A percentile compares a stretch with the other conserved stretches of the same genome.
Evolutionary conservation across 352 stramenopile genomes (phyloP).

Genomic region (Globisporangium radiosum): DNA sequence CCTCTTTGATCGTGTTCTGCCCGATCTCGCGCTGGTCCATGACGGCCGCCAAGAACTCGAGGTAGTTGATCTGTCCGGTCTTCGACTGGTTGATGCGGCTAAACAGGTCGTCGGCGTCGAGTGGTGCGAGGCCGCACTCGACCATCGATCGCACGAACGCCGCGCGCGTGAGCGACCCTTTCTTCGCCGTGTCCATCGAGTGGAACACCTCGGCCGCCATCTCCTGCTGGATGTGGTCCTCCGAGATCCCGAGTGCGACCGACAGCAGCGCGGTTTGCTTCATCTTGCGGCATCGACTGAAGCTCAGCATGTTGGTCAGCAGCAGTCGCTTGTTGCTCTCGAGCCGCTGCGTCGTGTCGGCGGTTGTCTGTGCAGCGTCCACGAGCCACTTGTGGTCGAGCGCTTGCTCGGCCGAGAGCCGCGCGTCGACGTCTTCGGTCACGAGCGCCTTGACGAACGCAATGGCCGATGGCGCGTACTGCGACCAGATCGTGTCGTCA

Average conservation of each 20-base stretch:
- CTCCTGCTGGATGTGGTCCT: constrained; percentile 67
- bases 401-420: constrained; percentile 57
- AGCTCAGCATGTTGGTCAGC: constrained; percentile 73
- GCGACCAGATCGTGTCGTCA: constrained; percentile 55
- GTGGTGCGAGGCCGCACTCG: constrained; percentile 68
- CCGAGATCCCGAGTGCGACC: constrained; percentile 62
- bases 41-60: constrained; percentile 94
- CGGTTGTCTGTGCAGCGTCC: constrained; percentile 14
- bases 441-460: constrained; percentile 79
- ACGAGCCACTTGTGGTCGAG: constrained; percentile 62
- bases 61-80: constrained; percentile 88
- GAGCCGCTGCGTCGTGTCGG: constrained; percentile 23
- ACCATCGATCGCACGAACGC: constrained; percentile 92
- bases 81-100: constrained; percentile 76
- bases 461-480: constrained; percentile 55
- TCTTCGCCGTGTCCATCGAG: constrained; percentile 82
- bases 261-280: constrained; percentile 72
- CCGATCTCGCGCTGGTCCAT: constrained; percentile 87
- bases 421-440: constrained; percentile 58
- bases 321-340: constrained; percentile 56
- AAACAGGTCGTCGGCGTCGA: constrained; percentile 78
- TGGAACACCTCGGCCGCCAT: constrained; percentile 81
- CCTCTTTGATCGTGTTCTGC: constrained; percentile 90
- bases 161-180: constrained; percentile 84
- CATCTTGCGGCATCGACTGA: constrained; percentile 66